phyloP scores from a whole-genome alignment of 148 eudicot genomes.

The Rheum nobile region DNA sequence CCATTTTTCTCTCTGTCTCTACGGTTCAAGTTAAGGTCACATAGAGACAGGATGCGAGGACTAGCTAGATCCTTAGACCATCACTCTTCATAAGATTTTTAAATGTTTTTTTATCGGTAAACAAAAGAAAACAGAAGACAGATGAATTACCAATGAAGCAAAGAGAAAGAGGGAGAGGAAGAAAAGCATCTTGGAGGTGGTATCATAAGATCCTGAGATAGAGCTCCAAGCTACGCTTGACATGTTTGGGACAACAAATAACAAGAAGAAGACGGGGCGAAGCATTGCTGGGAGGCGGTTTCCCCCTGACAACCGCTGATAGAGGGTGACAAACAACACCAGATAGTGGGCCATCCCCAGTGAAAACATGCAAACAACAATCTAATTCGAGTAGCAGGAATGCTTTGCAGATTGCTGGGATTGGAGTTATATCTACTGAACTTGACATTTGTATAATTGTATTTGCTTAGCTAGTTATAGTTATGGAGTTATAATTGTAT shows the following conservation, averaged over 20 bases:
- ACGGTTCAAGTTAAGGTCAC: background rate
- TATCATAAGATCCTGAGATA: constrained; percentile 33
- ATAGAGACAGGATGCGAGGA: background rate
- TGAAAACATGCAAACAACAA: constrained; percentile 30
- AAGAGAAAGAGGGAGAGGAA: constrained; percentile 53
- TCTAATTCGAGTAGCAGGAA: no score
- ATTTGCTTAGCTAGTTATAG: no score
- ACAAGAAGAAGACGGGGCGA: constrained; percentile 47
- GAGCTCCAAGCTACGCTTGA: constrained; percentile 50
- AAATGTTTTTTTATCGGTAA: background rate
- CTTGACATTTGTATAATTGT: no score
- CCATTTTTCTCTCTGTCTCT: background rate
- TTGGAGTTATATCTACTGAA: no score
- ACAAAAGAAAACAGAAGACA: background rate
- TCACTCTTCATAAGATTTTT: background rate
- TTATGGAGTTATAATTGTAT: no score
- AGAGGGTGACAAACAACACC: constrained; percentile 49
- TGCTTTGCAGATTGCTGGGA: no score
- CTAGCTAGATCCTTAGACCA: background rate
- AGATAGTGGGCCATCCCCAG: constrained; percentile 30
- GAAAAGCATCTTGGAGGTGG: constrained; percentile 42
- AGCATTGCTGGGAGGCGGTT: constrained; percentile 36
- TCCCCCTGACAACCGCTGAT: constrained; percentile 38
- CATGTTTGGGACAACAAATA: constrained; percentile 47
- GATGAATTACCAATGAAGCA: constrained; percentile 30